Base-by-base conservation (phyloP, 768 basidiomycete genomes). In the Baorangia bicolor region DNA sequence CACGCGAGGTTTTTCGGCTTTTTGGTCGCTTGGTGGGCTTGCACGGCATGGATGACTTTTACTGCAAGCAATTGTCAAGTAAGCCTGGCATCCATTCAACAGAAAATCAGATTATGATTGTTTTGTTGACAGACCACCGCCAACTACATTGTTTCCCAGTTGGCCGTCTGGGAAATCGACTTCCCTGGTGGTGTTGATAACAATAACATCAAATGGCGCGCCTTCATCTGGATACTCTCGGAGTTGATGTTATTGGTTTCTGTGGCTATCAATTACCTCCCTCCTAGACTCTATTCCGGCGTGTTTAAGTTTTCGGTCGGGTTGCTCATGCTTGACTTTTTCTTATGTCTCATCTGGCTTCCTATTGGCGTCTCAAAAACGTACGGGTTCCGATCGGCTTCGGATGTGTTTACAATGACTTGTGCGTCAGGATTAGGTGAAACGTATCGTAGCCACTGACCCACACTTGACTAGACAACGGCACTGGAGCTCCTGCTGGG, bases 31-130 rank as follows among this genome's bases (percentile, higher is more conserved):
- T 96, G 90, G 89, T 96, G 93, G 93, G 79, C 90, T 14, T 87
- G 86, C 55, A 94, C 92, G 1, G 94, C 93, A n/a, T 96, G 94
- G 94, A 93, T 93, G 83, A 95, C 94, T 0, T 96, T 94, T 63
- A 80, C 85, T 38, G 94, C 94, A 10, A 84, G 88, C 27, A 94
- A 92, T 66, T 92, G 90, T 55, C 92, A 94, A 76, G 93, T 88
- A 42, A 34, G 81, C 28, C 16, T 12, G 18, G 56, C 1, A 44
- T 45, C 41, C 25, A 28, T 54, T 35, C 23, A 16, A 33, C 12
- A 5, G 16, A 7, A 28, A 11, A 16, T 9, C 34, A 25, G n/a
- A 54, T 27, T 16, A 23, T 33, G 33, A 20, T 55, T 10, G 31
- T 49, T 33, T 41, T 54, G 27, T 39, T 23, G 39, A 27, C 66